phyloP scores from a whole-genome alignment of 139 green algal species.

The Edaphochlamys debaryana region DNA sequence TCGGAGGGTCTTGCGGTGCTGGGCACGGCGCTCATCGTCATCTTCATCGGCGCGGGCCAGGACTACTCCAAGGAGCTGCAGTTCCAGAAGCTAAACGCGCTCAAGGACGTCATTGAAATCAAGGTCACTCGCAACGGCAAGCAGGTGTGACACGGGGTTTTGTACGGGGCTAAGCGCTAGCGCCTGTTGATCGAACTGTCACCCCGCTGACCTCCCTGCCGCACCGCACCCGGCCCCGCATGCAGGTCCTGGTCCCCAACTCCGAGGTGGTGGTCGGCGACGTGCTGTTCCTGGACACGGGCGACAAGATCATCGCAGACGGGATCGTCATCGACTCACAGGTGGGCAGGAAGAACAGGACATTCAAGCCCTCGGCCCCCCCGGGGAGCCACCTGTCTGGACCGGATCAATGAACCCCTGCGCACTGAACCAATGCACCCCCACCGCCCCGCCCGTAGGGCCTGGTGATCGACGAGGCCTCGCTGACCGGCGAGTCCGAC shows the following conservation, averaged over 20 bases:
- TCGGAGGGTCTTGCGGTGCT: slow-evolving; percentile 94
- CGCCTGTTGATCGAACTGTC: no score
- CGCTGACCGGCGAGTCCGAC: slow-evolving; percentile 92
- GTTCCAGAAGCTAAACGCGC: slow-evolving; percentile 90
- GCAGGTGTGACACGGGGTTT: no score
- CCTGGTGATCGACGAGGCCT: slow-evolving; percentile 87
- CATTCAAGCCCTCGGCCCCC: no score
- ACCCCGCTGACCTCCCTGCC: no score
- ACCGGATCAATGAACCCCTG: no score
- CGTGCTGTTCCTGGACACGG: slow-evolving; percentile 80
- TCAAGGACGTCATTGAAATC: slow-evolving; percentile 90
- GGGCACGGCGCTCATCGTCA: slow-evolving; percentile 91
- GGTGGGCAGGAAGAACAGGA: neutral
- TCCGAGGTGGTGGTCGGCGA: slow-evolving; percentile 85
- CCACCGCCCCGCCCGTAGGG: slow-evolving; percentile 10
- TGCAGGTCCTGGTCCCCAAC: slow-evolving; percentile 34
- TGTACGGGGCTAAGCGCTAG: no score
- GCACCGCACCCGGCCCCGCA: no score
- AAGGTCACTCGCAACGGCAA: slow-evolving; percentile 78
- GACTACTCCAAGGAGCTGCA: slow-evolving; percentile 95
- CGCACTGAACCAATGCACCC: no score
- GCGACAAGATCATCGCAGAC: slow-evolving; percentile 66
- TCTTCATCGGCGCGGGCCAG: slow-evolving; percentile 87
- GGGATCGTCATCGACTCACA: slow-evolving; percentile 72
- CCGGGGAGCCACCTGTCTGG: no score